These are phyloP conservation scores for Tremella fuciformis DNA, from an alignment of 768 basidiomycete species.

Conservation along the genomic window DNA sequence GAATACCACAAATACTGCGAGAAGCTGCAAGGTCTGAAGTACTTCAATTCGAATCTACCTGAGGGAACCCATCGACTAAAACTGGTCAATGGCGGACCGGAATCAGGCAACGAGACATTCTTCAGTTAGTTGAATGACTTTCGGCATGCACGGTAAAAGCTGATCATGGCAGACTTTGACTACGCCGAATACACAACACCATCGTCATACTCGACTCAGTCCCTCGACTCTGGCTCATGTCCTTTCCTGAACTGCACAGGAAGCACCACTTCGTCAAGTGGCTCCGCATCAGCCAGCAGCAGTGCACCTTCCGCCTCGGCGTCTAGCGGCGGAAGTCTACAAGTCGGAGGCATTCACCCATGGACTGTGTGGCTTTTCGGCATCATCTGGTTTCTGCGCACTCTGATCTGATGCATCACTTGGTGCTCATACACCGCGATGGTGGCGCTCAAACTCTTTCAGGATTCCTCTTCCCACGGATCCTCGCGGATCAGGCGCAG, in stretches of 20 bases:
- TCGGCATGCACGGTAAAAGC: background rate
- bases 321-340: background rate
- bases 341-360: no score
- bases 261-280: background rate
- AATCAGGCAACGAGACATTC: background rate
- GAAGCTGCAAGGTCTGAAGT: conserved; percentile 7
- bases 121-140: conserved; percentile 9
- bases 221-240: background rate
- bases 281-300: background rate
- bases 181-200: conserved; percentile 10
- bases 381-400: no score
- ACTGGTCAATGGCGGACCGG: conserved; percentile 6
- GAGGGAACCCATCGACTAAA: background rate
- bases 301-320: background rate
- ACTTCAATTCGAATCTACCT: conserved; percentile 1
- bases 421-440: no score
- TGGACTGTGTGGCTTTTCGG: no score
- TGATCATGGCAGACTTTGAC: conserved; percentile 10
- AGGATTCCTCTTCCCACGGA: no score
- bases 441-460: no score
- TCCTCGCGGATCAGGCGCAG: no score
- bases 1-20: conserved; percentile 11
- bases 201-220: conserved; percentile 6
- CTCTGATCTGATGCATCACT: no score
- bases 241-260: conserved; percentile 9